These are phyloP conservation scores for Zostera marina DNA, from an alignment of 116 monocot species.

Conservation along the genomic window DNA sequence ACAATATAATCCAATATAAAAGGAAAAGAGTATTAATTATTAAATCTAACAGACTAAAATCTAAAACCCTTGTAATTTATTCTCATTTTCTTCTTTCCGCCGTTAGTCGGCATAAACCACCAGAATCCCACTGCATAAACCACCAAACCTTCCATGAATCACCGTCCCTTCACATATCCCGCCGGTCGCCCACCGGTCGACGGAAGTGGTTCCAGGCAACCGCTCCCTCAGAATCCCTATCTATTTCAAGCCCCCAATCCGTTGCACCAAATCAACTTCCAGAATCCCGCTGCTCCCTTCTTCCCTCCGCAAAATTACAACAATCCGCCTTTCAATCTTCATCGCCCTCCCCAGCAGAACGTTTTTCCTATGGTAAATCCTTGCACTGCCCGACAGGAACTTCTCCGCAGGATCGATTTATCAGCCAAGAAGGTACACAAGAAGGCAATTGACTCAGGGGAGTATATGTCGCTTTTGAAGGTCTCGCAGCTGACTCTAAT, in stretches of 20 bases:
- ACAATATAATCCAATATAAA: too few relatives aligned
- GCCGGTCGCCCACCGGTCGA: neutral
- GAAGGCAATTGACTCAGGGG: constrained; percentile 25
- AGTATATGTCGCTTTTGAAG: constrained; percentile 50
- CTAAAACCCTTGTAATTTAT: too few relatives aligned
- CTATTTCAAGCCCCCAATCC: constrained; percentile 16
- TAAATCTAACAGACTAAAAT: too few relatives aligned
- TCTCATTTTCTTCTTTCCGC: neutral
- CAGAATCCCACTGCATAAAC: too few relatives aligned
- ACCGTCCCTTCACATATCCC: neutral
- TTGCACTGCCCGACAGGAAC: constrained; percentile 2
- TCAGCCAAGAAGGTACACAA: constrained; percentile 28
- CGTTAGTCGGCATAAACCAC: neutral
- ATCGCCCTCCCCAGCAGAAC: constrained; percentile 5
- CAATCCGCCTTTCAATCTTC: neutral
- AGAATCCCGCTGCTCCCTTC: neutral
- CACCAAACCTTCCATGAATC: neutral
- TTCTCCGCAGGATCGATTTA: constrained; percentile 16
- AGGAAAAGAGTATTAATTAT: too few relatives aligned
- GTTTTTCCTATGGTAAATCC: constrained; percentile 6
- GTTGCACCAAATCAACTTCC: constrained; percentile 4
- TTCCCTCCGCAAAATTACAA: too few relatives aligned
- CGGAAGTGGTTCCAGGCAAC: neutral
- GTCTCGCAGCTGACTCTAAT: constrained; percentile 49
- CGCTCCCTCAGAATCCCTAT: constrained; percentile 1